Evolutionary conservation across 805 yeast species (phyloP), one percentile per base, ranked within the genome.

Genomic region (Crinitomyces ghanaensis): DNA sequence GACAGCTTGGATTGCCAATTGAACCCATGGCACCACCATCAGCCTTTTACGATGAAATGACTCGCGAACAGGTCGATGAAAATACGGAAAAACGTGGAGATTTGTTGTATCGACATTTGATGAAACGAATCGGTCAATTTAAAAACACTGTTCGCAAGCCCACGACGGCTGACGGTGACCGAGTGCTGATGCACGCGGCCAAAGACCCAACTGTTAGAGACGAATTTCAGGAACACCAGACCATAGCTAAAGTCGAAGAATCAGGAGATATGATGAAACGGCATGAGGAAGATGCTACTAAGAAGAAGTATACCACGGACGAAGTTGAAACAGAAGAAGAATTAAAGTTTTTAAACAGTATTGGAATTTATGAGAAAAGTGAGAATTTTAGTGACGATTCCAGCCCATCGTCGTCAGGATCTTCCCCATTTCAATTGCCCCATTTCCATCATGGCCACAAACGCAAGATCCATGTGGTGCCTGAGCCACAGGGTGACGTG

Each of bases 1-100:
- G 63, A 19, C 66, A 62, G 42, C 50, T 61, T 2, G 65, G 65
- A 1, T 41, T 62, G 6, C 62, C 61, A 2, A 53, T 58, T 7
- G 53, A 54, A 4, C 50, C 57, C 6, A 40, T 60, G 9, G 55
- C 55, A 11, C 51, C 56, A 5, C 40, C 46, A 11, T 39, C 45
- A 23, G 58, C 52, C 6, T 34, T 62, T 25, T 49, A 46, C 34
- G 60, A 56, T 28, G 57, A 51, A n/a, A 48, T 41, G 3, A 44
- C 50, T 4, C 61, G 62, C 4, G 50, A 51, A 2, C 38, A 41
- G 4, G 48, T 57, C 11, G 45, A 46, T 15, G 47, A 46, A 2
- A 51, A 45, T 5, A 39, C 43, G 8, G 58, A 53, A 27, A 42
- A 45, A 16, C 46, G 62, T 3, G 59, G 56, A 2, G 55, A 54